Base-by-base conservation (phyloP, 1,139 yeast species). In the Kodamaea fungicola region DNA sequence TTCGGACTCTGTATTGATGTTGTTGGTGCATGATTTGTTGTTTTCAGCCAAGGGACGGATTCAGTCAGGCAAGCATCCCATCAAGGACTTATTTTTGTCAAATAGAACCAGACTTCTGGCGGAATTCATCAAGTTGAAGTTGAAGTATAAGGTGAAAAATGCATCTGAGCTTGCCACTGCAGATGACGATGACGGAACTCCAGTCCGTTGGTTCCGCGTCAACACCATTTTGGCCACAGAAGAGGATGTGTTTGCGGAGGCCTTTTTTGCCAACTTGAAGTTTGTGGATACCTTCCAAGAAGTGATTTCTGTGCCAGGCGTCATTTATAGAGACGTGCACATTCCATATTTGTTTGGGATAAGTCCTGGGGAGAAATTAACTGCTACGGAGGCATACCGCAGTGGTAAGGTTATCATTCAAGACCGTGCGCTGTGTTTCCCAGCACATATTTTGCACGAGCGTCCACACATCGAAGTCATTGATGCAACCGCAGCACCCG, bases 401-500 rank as follows among this genome's bases (percentile, higher is more conserved):
- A 63, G 70, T 8, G 98, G 98, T 0, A 74, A 80, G 37, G 67
- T 92, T 13, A 89, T 94, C 40, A 87, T 92, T 42, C 99, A 92
- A 61, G 98, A 92, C 55, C 69, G 98, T 34, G 97, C 97, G 0
- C 89, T 97, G 3, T 92, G 98, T 58, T 88, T 92, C 54, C 99
- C 99, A 0, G 96, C 95, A 0, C 81, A 80, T 42, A 89, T 94
- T 21, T 62, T 92, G 37, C 69, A 76, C 44, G 47, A 54, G 34
- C 66, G 64, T 38, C 25, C 10, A 3, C 74, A 67, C 33, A 78
- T 72, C 40, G 62, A 71, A 34, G 77, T 89, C 6, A 85, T 92
- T 31, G 99, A 92, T 62, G 86, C 97, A 1, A 90, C 97, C 62
- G 89, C 98, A 2, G 98, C 99, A 0, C 99, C 99, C 2, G 99